Evolutionary conservation across 331 rosid species (phyloP), one percentile per base, ranked within the genome.

Genomic region (Malus hybrid): DNA sequence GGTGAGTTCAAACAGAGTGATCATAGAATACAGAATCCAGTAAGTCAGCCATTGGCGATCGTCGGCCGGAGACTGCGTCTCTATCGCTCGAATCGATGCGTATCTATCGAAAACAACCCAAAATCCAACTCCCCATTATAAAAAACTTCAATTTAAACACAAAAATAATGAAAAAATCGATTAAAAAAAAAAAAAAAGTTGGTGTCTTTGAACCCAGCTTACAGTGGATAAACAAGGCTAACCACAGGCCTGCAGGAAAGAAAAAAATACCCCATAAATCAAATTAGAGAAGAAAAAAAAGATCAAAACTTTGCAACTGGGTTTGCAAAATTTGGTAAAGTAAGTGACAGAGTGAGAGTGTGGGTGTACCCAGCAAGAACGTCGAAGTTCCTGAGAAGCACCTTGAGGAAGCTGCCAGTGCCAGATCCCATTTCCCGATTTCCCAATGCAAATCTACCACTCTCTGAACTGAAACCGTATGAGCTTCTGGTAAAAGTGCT

Each of bases 31-130:
- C 4, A 95, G 97, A 82, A 95, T 89, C 98, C 99, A 95, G 73
- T 95, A 95, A 31, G 97, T 95, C 65, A 92, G 96, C 99, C 99
- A 95, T 66, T 95, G 99, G 75, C 87, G 98, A 85, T 95, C 98
- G 70, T 95, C 99, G 20, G 87, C 60, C 29, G 88, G 82, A 64
- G 97, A 90, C 81, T 92, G 91, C 73, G 89, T 90, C 79, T 95
- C 99, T 79, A 95, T 95, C 65, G 97, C 99, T 79, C 92, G 83
- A 59, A 95, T 69, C 11, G 98, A 95, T 16, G 99, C 97, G 67
- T 92, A 95, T 62, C 99, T 95, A 83, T 44, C 56, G 20, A 16
- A 39, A 83, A 61, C 10, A 46, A 80, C 22, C 55, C 78, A 64
- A 9, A 27, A 56, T n/a, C 29, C 61, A 20, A 56, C 44, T 6